Evolutionary conservation across 768 basidiomycete species (phyloP), one percentile per base, ranked within the genome.

Genomic region (Lactarius pseudohatsudake): DNA sequence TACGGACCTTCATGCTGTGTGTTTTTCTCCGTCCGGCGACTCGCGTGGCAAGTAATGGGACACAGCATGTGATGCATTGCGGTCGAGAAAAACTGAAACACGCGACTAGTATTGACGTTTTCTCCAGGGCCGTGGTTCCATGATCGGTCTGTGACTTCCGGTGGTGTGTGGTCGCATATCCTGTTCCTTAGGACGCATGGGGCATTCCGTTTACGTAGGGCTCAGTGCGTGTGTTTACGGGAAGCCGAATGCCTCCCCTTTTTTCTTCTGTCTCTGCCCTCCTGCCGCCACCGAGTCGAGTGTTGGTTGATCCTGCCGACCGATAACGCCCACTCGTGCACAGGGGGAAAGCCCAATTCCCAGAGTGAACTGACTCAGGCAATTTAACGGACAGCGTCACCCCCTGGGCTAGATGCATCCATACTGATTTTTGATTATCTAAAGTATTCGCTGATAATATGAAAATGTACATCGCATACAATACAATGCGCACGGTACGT

Each of bases 201-300:
- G 13, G 47, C 50, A 57, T 63, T 13, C 57, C 53, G 32, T 59
- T 67, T 59, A 64, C 50, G 66, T 67, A 59, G 32, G 13, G 57
- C 20, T 47, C 57, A 28, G 66, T 63, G 57, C n/a, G 50, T 28
- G 38, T 32, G 43, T 32, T 59, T 18, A 22, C 30, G 30, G 7
- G 41, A 38, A 7, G 30, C 15, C 41, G 57, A 22, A 20, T 38
- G 56, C 20, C 28, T 16, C 55, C 56, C 56, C 56, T 28, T 36
- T 56, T 30, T 16, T 34, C 47, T 58, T 30, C 13, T 8, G 11
- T 38, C 34, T 41, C 57, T 32, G 47, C 13, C 38, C 30, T 30
- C 36, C 57, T 40, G 57, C 61, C 61, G 40, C 40, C 57, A 34
- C 60, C 40, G 60, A 50, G 60, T 32, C 38, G 60, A n/a, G 56